These are phyloP conservation scores for Suillus discolor DNA, from an alignment of 768 basidiomycete species.

Conservation along the genomic window DNA sequence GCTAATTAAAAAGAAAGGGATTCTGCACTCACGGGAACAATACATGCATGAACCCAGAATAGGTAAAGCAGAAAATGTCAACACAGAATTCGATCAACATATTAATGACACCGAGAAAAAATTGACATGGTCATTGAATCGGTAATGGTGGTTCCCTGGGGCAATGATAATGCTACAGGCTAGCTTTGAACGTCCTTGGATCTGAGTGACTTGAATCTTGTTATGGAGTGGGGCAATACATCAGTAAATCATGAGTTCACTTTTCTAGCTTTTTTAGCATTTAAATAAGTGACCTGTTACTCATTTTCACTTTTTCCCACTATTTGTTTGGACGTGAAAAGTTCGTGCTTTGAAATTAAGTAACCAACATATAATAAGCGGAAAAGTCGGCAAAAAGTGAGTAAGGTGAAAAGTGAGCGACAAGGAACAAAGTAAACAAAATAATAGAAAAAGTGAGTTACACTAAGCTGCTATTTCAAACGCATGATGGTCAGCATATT, in stretches of 20 bases:
- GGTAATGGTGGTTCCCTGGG: too few species aligned
- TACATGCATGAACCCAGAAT: background rate
- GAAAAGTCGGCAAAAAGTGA: background rate
- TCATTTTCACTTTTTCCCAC: too few species aligned
- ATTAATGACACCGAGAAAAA: background rate
- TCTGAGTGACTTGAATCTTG: too few species aligned
- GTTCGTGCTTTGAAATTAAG: background rate
- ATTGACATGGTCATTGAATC: too few species aligned
- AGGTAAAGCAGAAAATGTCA: background rate
- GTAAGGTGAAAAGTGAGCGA: background rate
- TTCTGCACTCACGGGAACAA: background rate
- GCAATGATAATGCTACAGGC: too few species aligned
- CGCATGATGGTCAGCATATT: conserved; percentile 37
- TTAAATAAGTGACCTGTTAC: too few species aligned
- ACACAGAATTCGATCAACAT: background rate
- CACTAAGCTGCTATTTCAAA: conserved; percentile 19
- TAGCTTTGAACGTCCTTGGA: too few species aligned
- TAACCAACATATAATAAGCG: background rate
- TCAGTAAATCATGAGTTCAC: background rate
- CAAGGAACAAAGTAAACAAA: background rate
- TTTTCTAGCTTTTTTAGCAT: background rate
- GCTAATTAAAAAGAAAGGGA: too few species aligned
- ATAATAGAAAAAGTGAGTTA: background rate
- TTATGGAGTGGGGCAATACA: background rate
- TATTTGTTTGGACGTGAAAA: background rate